phyloP scores from a whole-genome alignment of 371 early-diverging fungal genomes.

The Lichtheimia corymbifera region DNA sequence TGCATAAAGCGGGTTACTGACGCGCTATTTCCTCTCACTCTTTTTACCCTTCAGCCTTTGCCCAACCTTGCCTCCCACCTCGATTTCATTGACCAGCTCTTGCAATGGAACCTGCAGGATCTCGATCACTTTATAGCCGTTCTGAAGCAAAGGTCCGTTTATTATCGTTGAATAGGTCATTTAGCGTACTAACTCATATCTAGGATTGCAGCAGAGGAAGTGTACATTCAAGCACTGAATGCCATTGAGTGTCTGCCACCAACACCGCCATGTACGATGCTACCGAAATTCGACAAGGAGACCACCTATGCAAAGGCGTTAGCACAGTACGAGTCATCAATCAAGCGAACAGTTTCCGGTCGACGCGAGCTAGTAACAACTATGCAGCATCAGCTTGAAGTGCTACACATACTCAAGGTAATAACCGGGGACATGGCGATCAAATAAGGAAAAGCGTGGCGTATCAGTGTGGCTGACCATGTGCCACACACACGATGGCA shows the following conservation, averaged over 20 bases:
- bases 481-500: no score
- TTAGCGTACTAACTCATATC: background rate
- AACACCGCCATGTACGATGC: constrained; percentile 7
- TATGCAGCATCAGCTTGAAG: constrained; percentile 13
- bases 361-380: constrained; percentile 13
- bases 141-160: constrained; percentile 14
- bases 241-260: constrained; percentile 6
- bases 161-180: background rate
- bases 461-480: no score
- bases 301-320: constrained; percentile 10
- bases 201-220: constrained; percentile 16
- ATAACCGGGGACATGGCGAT: no score
- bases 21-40: no score
- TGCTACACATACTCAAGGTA: constrained; percentile 9
- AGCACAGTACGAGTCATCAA: constrained; percentile 5
- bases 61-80: constrained; percentile 19
- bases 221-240: constrained; percentile 13
- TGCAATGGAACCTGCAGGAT: constrained; percentile 18
- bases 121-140: constrained; percentile 17
- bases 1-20: no score
- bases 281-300: constrained; percentile 5
- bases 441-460: no score
- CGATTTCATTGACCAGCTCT: constrained; percentile 15
- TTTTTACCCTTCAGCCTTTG: constrained; percentile 2
- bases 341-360: constrained; percentile 6